Evolutionary conservation across 2,329 filamentous ascomycete species (phyloP).

Genomic region (Akanthomyces muscarius): DNA sequence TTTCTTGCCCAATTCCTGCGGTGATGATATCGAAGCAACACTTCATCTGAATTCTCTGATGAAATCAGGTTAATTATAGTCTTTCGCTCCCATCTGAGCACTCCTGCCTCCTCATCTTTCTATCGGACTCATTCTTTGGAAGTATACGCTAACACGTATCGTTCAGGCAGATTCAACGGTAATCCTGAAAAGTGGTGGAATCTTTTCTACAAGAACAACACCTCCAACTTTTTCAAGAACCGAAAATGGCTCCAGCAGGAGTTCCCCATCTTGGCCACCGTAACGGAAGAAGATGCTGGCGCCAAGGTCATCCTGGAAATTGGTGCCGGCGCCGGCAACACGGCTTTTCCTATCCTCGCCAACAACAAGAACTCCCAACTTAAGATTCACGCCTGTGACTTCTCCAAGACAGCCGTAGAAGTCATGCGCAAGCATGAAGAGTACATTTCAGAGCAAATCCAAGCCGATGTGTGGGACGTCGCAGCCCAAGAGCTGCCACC

Average conservation of each 20-base stretch:
- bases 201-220: conserved; percentile 96
- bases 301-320: conserved; percentile 76
- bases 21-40: conserved; percentile 51
- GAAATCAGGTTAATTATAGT: conserved; percentile 54
- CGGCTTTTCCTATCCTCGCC: conserved; percentile 83
- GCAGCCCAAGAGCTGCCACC: conserved; percentile 70
- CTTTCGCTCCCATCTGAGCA: conserved; percentile 73
- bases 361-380: conserved; percentile 79
- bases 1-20: conserved; percentile 28
- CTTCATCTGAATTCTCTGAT: conserved; percentile 66
- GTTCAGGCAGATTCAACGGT: conserved; percentile 72
- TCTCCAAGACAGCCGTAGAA: conserved; percentile 90
- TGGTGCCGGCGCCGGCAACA: conserved; percentile 93
- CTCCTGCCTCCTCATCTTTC: conserved; percentile 12
- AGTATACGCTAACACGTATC: conserved; percentile 36
- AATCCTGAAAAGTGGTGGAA: conserved; percentile 98
- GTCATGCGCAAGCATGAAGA: conserved; percentile 78
- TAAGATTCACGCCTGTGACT: conserved; percentile 91
- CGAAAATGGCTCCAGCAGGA: conserved; percentile 96
- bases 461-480: conserved; percentile 94
- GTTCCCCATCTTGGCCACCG: conserved; percentile 78
- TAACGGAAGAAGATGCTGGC: conserved; percentile 68
- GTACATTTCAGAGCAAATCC: conserved; percentile 69
- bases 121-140: not conserved
- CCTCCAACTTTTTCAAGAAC: conserved; percentile 97